Percentiles rank a stretch among this genome's conserved stretches.
Conservation (phyloP, 2,329 filamentous ascomycete species). For the Clarireedia homoeocarpa region DNA sequence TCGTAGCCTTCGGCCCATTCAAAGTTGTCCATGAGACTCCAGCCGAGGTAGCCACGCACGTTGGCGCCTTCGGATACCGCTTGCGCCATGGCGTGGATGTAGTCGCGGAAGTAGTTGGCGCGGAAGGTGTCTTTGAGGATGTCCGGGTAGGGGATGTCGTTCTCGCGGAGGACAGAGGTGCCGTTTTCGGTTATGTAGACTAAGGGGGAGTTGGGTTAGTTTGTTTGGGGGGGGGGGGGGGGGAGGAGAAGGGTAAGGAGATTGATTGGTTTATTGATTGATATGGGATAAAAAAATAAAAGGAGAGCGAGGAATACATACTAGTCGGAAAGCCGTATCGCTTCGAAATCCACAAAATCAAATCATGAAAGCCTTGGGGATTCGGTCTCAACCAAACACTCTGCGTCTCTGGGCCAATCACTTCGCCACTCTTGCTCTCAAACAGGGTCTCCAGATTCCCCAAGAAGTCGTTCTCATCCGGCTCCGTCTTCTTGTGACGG, state of each 20-base stretch:
- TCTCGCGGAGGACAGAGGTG: conserved; percentile 76
- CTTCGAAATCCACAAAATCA: conserved; percentile 69
- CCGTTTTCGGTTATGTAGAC: conserved; percentile 80
- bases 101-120: conserved; percentile 68
- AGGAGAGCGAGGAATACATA: background rate
- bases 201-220: background rate
- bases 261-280: no score
- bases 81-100: conserved; percentile 68
- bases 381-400: conserved; percentile 74
- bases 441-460: conserved; percentile 70
- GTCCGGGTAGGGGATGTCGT: conserved; percentile 60
- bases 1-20: conserved; percentile 71
- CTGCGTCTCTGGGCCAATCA: conserved; percentile 76
- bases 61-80: conserved; percentile 71
- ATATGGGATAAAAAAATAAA: no score
- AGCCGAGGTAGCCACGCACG: conserved; percentile 74
- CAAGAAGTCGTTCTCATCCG: conserved; percentile 58
- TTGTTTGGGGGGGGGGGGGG: background rate
- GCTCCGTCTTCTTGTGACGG: conserved; percentile 56
- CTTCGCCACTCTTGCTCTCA: conserved; percentile 62
- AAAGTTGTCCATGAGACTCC: conserved; percentile 68
- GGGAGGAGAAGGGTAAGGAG: background rate
- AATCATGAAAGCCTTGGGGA: conserved; percentile 66
- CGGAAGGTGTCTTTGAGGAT: conserved; percentile 78
- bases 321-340: conserved; percentile 47